phyloP scores from a whole-genome alignment of 225 moss, liverwort and hornwort species.

The Marchantia polymorpha region DNA sequence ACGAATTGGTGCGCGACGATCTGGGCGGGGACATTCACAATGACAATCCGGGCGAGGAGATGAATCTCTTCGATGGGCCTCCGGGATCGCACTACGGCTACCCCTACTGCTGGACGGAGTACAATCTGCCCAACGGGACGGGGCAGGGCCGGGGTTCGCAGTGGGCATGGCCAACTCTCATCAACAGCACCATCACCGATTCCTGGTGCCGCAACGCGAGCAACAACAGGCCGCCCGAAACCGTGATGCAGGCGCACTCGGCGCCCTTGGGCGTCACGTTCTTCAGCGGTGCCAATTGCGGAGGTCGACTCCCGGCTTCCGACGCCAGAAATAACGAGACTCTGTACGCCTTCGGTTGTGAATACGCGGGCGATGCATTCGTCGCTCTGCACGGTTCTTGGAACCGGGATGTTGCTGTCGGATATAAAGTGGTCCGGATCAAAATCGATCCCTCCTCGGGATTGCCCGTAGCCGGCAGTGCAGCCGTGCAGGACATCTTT shows the following conservation, averaged over 20 bases:
- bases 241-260: conserved; percentile 39
- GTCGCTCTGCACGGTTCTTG: conserved; percentile 44
- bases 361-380: conserved; percentile 34
- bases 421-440: conserved; percentile 38
- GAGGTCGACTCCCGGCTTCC: background rate
- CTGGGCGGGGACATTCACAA: conserved; percentile 45
- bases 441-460: conserved; percentile 29
- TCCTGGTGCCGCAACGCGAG: conserved; percentile 33
- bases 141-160: conserved; percentile 32
- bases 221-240: conserved; percentile 34
- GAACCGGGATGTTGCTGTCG: conserved; percentile 26
- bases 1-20: conserved; percentile 23
- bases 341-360: conserved; percentile 22
- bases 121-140: background rate
- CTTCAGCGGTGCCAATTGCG: conserved; percentile 38
- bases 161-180: conserved; percentile 39
- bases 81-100: conserved; percentile 39
- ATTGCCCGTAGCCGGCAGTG: conserved; percentile 17
- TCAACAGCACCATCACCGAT: conserved; percentile 32
- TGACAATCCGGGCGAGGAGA: conserved; percentile 42
- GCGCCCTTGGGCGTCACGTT: conserved; percentile 40
- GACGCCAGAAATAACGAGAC: background rate
- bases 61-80: conserved; percentile 34
- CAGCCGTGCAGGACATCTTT: conserved; percentile 23
- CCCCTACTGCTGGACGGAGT: conserved; percentile 47